These are phyloP conservation scores for sorghum (Sorghum bicolor) DNA, from an alignment of 176 grass and related monocot genomes.

Conservation along the genomic window Sorghum_bicolor_NCBIv3 NC_012873.2:13644501-13645000, in stretches of 20 bases:
- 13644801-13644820: no score
- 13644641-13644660: background rate
- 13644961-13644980: no score
- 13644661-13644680: background rate
- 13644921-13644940: background rate
- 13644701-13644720: background rate
- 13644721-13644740: background rate
- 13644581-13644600: background rate
- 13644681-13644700: slow-evolving; percentile 22
- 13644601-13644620: background rate
- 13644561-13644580: slow-evolving; percentile 20
- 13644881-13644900: background rate
- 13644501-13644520: background rate
- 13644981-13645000: no score
- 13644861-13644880: background rate
- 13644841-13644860: background rate
- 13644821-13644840: background rate
- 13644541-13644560: background rate
- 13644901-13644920: background rate
- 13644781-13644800: background rate
- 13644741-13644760: background rate
- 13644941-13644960: no score
- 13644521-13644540: background rate
- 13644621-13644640: background rate
- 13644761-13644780: background rate